Evolutionary conservation across 1,284 basidiomycete genomes (phyloP).

Genomic region (Ustilago bromivora): DNA sequence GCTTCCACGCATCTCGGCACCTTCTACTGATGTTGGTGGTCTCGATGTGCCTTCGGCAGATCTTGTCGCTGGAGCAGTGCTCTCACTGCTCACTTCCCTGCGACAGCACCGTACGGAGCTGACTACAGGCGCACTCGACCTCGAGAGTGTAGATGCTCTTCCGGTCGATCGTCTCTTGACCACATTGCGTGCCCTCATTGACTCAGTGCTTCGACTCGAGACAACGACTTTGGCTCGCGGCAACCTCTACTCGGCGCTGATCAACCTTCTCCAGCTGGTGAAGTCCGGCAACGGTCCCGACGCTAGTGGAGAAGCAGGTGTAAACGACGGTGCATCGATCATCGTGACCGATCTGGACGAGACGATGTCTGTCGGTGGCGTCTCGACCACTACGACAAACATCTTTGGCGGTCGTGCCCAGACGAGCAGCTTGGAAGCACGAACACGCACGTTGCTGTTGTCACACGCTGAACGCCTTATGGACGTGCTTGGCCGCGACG

Average conservation of each 20-base stretch:
- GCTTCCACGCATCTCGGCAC: constrained; percentile 57
- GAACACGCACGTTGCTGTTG: constrained; percentile 75
- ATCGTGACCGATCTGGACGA: constrained; percentile 53
- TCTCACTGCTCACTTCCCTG: constrained; percentile 86
- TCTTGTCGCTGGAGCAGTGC: constrained; percentile 82
- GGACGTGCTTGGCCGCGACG: constrained; percentile 84
- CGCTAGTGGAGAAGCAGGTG: constrained; percentile 41
- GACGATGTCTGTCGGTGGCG: constrained; percentile 47
- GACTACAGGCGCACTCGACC: constrained; percentile 59
- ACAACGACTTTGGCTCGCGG: constrained; percentile 91
- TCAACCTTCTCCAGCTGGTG: constrained; percentile 85
- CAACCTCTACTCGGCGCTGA: constrained; percentile 90
- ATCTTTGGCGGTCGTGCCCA: constrained; percentile 36
- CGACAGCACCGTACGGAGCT: constrained; percentile 54
- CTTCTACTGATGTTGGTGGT: constrained; percentile 50
- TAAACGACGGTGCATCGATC: constrained; percentile 53
- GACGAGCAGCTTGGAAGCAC: constrained; percentile 73
- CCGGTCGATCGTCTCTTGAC: constrained; percentile 78
- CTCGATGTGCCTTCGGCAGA: constrained; percentile 79
- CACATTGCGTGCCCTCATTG: constrained; percentile 81
- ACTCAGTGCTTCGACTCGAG: constrained; percentile 81
- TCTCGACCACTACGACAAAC: constrained; percentile 40
- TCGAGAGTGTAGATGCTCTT: constrained; percentile 46
- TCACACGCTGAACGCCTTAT: constrained; percentile 78
- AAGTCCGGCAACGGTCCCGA: constrained; percentile 28